Evolutionary conservation across 345 rosid species (phyloP).

Genomic region (Gossypium arboreum): DNA sequence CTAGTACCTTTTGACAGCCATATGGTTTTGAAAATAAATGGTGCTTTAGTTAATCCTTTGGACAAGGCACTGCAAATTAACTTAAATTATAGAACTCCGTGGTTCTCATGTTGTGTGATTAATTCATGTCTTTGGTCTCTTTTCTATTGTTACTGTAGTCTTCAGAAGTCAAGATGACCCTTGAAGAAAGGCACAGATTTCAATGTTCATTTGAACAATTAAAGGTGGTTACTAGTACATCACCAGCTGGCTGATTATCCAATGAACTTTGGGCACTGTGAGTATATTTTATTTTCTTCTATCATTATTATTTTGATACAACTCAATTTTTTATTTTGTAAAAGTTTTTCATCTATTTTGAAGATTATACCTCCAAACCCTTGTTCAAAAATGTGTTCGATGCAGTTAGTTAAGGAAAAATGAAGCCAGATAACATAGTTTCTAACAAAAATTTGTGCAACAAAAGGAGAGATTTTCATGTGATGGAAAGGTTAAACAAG

Average conservation of each 20-base stretch:
- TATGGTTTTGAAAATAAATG: neutral
- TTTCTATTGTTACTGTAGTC: conserved; percentile 36
- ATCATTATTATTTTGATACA: neutral
- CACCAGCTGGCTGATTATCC: neutral
- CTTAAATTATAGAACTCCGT: neutral
- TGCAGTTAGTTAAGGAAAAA: neutral
- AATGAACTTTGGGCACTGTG: neutral
- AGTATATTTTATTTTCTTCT: neutral
- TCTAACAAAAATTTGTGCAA: neutral
- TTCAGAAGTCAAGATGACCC: conserved; percentile 36
- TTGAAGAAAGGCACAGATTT: conserved; percentile 55
- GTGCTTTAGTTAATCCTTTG: neutral
- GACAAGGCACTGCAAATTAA: neutral
- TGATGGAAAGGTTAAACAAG: neutral
- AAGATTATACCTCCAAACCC: neutral
- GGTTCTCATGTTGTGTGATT: neutral
- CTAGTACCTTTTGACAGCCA: neutral
- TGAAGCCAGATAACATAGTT: neutral
- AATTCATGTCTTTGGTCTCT: conserved; percentile 8
- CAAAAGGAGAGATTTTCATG: neutral
- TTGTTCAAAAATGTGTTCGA: neutral
- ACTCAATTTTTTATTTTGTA: neutral
- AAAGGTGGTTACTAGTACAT: conserved; percentile 26
- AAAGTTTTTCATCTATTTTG: neutral
- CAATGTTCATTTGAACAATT: conserved; percentile 40